Conservation (phyloP, 495 filamentous ascomycete genomes). For the Penicillium dipodomyicola region DNA sequence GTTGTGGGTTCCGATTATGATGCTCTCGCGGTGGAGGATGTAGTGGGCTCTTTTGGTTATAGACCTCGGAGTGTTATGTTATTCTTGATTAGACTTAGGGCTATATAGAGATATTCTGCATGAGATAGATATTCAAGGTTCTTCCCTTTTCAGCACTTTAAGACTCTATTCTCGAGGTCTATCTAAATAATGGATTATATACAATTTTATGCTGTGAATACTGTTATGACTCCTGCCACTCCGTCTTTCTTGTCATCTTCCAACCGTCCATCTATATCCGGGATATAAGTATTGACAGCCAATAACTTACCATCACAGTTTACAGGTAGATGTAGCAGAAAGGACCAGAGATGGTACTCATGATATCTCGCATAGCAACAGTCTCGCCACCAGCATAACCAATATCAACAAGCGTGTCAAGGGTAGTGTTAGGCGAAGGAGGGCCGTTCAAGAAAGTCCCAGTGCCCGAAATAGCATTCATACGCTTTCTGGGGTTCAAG, state of each 20-base stretch:
- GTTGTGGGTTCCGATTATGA: slow-evolving; percentile 15
- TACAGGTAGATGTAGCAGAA: slow-evolving; percentile 58
- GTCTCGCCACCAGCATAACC: slow-evolving; percentile 38
- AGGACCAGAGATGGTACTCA: slow-evolving; percentile 52
- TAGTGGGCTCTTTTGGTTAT: not conserved
- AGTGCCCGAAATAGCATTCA: slow-evolving; percentile 50
- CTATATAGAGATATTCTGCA: too few species aligned
- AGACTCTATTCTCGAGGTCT: not conserved
- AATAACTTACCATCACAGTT: not conserved
- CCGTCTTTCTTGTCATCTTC: not conserved
- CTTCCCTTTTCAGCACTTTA: not conserved
- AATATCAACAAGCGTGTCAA: slow-evolving; percentile 45
- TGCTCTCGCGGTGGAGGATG: slow-evolving; percentile 11
- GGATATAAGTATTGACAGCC: not conserved
- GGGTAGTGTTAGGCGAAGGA: slow-evolving; percentile 45
- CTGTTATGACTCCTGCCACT: not conserved
- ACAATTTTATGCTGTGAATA: not conserved
- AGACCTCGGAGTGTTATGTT: not conserved
- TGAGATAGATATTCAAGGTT: not conserved
- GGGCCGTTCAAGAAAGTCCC: slow-evolving; percentile 56
- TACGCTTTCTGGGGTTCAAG: slow-evolving; percentile 46
- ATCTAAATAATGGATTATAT: slow-evolving; percentile 1
- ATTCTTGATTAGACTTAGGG: not conserved
- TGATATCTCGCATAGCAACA: slow-evolving; percentile 44
- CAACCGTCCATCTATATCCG: not conserved